phyloP scores from a whole-genome alignment of 768 basidiomycete genomes.

The Suillus plorans region DNA sequence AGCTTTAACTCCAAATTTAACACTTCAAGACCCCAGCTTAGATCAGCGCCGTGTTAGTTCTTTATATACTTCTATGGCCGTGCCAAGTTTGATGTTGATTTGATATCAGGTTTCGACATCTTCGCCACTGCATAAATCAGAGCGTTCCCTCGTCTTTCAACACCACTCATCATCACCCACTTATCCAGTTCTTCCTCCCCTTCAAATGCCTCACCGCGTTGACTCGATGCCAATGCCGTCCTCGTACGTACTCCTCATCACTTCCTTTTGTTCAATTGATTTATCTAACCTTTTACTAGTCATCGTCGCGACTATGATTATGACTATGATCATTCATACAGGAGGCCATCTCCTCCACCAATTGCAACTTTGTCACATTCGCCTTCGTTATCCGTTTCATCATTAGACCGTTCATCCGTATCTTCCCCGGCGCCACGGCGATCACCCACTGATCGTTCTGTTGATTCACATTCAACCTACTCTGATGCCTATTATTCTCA shows the following conservation, averaged over 20 bases:
- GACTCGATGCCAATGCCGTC: constrained; percentile 35
- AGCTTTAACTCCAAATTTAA: constrained; percentile 33
- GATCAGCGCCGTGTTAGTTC: constrained; percentile 38
- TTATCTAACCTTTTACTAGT: constrained; percentile 28
- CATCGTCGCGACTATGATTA: constrained; percentile 40
- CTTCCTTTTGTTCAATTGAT: constrained; percentile 9
- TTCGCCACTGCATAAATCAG: constrained; percentile 38
- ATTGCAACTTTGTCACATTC: constrained; percentile 56
- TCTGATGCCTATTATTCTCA: constrained; percentile 42
- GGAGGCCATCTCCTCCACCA: constrained; percentile 46
- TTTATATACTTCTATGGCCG: constrained; percentile 31
- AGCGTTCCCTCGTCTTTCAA: constrained; percentile 19
- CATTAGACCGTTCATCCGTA: constrained; percentile 58
- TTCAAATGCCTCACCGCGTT: constrained; percentile 54
- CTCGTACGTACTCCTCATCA: constrained; percentile 30
- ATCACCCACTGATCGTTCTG: constrained; percentile 34
- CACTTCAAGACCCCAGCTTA: constrained; percentile 28
- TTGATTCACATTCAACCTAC: constrained; percentile 29
- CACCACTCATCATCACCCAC: constrained; percentile 15
- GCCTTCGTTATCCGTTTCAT: constrained; percentile 58
- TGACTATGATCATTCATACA: constrained; percentile 40
- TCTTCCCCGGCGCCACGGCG: constrained; percentile 57
- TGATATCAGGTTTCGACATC: constrained; percentile 38
- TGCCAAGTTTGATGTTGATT: constrained; percentile 40
- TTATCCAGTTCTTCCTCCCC: constrained; percentile 14